Evolutionary conservation across 352 stramenopile species (phyloP), one percentile per base, ranked within the genome.

Genomic region (Phytophthora palmivora): DNA sequence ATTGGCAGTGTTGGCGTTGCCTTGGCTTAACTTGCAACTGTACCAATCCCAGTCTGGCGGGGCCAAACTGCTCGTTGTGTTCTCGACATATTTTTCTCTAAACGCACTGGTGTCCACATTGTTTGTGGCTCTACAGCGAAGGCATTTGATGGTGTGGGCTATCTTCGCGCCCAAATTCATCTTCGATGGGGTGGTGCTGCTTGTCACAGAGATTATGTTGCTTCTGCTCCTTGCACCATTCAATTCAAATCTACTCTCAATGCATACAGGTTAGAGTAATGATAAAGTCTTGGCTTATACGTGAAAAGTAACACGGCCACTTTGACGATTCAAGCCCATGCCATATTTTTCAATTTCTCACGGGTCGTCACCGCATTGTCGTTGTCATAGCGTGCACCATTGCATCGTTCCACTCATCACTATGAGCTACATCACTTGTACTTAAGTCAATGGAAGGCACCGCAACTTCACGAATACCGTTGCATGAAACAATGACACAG

Each of bases 141-240:
- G 91, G 15, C 91, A 97, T 62, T 74, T 97, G 38, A 97, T 97
- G 89, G 89, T 97, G 34, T 97, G 91, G 91, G 89, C 90, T 10
- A 96, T 97, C 49, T 97, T 97, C 65, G 90, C 91, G 2, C 90
- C 90, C 34, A 96, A 96, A 64, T 96, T 94, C 67, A 78, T 96
- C 45, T 97, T 95, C 46, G 90, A 97, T 32, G 81, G 78, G 24
- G 52, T 87, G 14, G 72, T 79, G 15, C 56, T 92, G 56, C 58
- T 94, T 12, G 66, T 88, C n/a, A 63, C 76, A 6, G 79, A 90
- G 48, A 28, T 63, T 15, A 33, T 87, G 16, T 19, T 82, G 45
- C 49, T 85, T 53, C n/a, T 86, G 38, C 56, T 86, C 49, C 12
- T 68, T 24, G 39, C 58, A 41, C 68, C 65, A 11, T 72, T 78